A percentile compares a stretch with the other conserved stretches of the same genome.
Evolutionary conservation across 495 filamentous ascomycete species (phyloP).

Genomic region (Corynascus novoguineensis): DNA sequence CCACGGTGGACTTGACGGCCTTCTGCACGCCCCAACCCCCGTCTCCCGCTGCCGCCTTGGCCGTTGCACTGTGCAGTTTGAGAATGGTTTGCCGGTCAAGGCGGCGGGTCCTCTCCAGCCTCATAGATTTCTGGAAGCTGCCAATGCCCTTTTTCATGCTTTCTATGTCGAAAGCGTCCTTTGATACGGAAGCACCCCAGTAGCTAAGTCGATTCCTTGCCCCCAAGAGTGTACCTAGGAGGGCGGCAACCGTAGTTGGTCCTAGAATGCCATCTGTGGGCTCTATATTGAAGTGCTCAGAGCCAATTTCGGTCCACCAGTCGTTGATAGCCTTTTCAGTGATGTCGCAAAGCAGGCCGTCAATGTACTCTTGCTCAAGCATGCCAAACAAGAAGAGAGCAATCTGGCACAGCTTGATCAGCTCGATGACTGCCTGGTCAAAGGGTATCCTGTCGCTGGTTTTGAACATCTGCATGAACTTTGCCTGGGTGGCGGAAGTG

Average conservation of each 20-base stretch:
- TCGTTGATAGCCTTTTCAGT: conserved; percentile 86
- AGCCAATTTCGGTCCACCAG: conserved; percentile 95
- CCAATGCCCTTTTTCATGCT: conserved; percentile 75
- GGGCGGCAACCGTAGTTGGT: conserved; percentile 82
- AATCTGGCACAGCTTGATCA: conserved; percentile 89
- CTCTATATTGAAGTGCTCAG: conserved; percentile 83
- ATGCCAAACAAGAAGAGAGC: conserved; percentile 86
- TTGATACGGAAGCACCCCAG: conserved; percentile 71
- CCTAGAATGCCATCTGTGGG: conserved; percentile 88
- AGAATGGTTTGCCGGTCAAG: conserved; percentile 80
- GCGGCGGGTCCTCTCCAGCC: conserved; percentile 67
- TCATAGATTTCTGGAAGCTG: conserved; percentile 84
- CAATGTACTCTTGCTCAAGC: conserved; percentile 80
- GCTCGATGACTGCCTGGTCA: conserved; percentile 71
- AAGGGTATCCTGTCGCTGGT: conserved; percentile 75
- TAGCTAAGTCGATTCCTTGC: conserved; percentile 82
- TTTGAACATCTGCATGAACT: conserved; percentile 86
- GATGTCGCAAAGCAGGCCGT: conserved; percentile 87
- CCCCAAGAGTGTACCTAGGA: conserved; percentile 83
- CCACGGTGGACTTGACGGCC: conserved; percentile 91
- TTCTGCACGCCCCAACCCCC: conserved; percentile 67
- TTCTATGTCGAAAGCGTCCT: conserved; percentile 86
- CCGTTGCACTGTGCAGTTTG: conserved; percentile 71
- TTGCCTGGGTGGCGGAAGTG: conserved; percentile 73
- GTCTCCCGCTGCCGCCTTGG: conserved; percentile 80